Evolutionary conservation across 805 yeast species (phyloP).

Genomic region (Ogataea henricii): DNA sequence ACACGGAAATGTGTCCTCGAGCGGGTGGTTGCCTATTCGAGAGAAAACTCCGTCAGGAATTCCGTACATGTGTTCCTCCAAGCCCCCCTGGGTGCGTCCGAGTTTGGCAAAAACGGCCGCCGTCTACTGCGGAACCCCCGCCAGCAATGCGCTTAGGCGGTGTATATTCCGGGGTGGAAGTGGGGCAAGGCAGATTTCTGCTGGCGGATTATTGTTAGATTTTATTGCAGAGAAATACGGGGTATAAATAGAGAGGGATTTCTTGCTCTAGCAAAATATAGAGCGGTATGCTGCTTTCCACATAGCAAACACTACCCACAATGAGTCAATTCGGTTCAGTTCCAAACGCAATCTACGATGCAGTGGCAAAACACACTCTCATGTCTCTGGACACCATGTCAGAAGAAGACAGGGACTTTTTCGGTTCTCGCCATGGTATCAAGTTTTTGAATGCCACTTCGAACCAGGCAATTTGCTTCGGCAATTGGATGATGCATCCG

Average conservation of each 20-base stretch:
- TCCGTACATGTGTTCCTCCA: neutral
- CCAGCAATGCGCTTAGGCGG: too few relatives aligned
- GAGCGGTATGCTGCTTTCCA: too few relatives aligned
- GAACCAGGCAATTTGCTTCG: slow-evolving; percentile 30
- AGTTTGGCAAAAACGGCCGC: neutral
- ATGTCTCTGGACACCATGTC: slow-evolving; percentile 30
- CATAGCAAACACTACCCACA: too few relatives aligned
- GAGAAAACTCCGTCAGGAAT: neutral
- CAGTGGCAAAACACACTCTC: slow-evolving; percentile 22
- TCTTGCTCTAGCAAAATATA: too few relatives aligned
- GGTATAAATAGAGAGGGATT: neutral
- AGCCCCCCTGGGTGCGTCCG: neutral
- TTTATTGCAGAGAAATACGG: too few relatives aligned
- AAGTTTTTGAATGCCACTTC: slow-evolving; percentile 32
- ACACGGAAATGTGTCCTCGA: neutral
- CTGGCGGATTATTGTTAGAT: too few relatives aligned
- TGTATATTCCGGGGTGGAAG: too few relatives aligned
- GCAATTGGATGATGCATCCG: slow-evolving; percentile 27
- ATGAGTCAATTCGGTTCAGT: slow-evolving; percentile 1
- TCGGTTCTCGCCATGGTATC: slow-evolving; percentile 13
- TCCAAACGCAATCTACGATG: slow-evolving; percentile 14
- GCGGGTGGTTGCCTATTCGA: slow-evolving; percentile 2
- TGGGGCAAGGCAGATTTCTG: too few relatives aligned
- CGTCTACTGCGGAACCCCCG: neutral
- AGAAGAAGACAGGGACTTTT: slow-evolving; percentile 25